A percentile compares a stretch with the other conserved stretches of the same genome.
These are phyloP conservation scores for Heracleum sosnowskyi DNA, from an alignment of 129 eudicot genomes.

Conservation along the genomic window DNA sequence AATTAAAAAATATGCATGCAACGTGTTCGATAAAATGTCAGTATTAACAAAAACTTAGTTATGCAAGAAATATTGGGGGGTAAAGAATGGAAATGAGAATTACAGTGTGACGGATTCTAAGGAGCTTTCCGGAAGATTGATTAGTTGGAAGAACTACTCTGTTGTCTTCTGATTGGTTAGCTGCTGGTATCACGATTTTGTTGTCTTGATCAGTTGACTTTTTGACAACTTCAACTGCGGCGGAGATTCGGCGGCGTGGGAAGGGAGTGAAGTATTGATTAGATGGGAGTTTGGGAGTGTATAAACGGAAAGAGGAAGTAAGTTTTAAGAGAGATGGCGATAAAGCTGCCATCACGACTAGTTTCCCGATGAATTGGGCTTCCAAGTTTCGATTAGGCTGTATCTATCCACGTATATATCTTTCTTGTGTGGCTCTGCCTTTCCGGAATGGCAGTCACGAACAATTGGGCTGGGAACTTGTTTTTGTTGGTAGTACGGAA, in stretches of 20 bases:
- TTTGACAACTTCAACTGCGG: neutral
- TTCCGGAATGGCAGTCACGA: too few relatives aligned
- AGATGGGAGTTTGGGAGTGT: conserved; percentile 17
- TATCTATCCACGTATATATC: too few relatives aligned
- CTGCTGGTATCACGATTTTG: conserved; percentile 13
- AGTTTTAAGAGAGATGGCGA: conserved; percentile 28
- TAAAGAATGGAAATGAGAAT: neutral
- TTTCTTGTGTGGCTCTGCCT: neutral
- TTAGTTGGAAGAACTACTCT: conserved; percentile 74
- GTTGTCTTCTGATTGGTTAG: conserved; percentile 11
- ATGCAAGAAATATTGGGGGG: too few relatives aligned
- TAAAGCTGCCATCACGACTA: neutral
- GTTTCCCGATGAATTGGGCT: too few relatives aligned
- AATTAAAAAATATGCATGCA: neutral
- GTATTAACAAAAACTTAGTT: neutral
- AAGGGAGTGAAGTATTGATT: conserved; percentile 8
- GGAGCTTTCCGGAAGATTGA: conserved; percentile 63
- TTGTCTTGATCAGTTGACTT: neutral
- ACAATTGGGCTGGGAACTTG: too few relatives aligned
- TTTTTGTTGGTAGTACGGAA: too few relatives aligned
- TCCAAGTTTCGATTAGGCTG: too few relatives aligned
- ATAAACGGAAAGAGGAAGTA: neutral
- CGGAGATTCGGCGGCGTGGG: conserved; percentile 17
- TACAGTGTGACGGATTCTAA: conserved; percentile 92
- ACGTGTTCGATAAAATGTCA: neutral